Evolutionary conservation across 805 yeast species (phyloP).

Genomic region (Ogataea trehalophila): DNA sequence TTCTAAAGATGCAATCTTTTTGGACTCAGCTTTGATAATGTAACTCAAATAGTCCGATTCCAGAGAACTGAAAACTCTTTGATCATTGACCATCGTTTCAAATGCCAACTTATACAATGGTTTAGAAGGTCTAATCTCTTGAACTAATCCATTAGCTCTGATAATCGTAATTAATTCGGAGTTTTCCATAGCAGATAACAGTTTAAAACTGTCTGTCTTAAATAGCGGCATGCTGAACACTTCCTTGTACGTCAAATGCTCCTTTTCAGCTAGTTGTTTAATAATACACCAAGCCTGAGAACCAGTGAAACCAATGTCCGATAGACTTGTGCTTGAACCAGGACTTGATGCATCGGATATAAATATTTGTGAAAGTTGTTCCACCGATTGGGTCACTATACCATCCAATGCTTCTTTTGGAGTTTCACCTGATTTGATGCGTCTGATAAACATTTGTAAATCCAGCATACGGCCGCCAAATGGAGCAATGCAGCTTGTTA

Average conservation of each 20-base stretch:
- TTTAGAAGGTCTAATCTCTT: slow-evolving; percentile 68
- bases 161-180: slow-evolving; percentile 67
- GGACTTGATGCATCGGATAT: slow-evolving; percentile 20
- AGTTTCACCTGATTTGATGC: slow-evolving; percentile 82
- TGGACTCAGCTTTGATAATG: slow-evolving; percentile 54
- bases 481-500: slow-evolving; percentile 61
- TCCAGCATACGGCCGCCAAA: slow-evolving; percentile 95
- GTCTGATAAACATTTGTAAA: slow-evolving; percentile 81
- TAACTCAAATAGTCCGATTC: slow-evolving; percentile 58
- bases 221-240: slow-evolving; percentile 56
- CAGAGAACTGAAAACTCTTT: slow-evolving; percentile 49
- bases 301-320: slow-evolving; percentile 44
- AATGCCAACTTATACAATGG: slow-evolving; percentile 85
- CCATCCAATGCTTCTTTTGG: slow-evolving; percentile 73
- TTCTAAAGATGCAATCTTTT: slow-evolving; percentile 60
- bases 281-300: slow-evolving; percentile 89
- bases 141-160: slow-evolving; percentile 73
- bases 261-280: slow-evolving; percentile 50
- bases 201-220: slow-evolving; percentile 48
- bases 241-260: slow-evolving; percentile 44
- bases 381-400: slow-evolving; percentile 80
- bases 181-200: slow-evolving; percentile 69
- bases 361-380: slow-evolving; percentile 82
- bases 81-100: slow-evolving; percentile 53
- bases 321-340: slow-evolving; percentile 27